phyloP scores from a whole-genome alignment of 1,284 basidiomycete genomes.

The Rhodotorula sp. region DNA sequence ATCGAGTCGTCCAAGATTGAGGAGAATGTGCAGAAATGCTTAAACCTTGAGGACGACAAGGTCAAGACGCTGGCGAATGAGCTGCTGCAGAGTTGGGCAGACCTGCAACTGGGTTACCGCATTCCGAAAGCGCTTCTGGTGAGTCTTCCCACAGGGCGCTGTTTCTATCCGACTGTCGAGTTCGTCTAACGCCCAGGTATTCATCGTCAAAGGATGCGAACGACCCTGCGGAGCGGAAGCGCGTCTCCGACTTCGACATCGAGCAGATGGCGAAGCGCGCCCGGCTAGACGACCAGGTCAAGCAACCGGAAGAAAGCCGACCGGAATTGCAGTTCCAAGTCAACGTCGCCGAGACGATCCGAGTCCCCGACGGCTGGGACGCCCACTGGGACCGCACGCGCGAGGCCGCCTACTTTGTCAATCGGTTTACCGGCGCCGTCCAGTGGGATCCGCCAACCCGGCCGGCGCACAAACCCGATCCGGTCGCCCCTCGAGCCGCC shows the following conservation, averaged over 20 bases:
- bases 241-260: constrained; percentile 20
- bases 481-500: constrained; percentile 7
- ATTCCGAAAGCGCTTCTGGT: constrained; percentile 63
- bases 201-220: constrained; percentile 12
- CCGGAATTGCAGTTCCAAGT: background rate
- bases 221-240: constrained; percentile 23
- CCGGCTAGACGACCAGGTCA: constrained; percentile 21
- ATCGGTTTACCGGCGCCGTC: constrained; percentile 15
- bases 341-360: constrained; percentile 1
- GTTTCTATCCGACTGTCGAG: no score
- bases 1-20: constrained; percentile 82
- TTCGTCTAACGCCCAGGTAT: background rate
- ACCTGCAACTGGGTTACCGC: constrained; percentile 71
- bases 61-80: constrained; percentile 61
- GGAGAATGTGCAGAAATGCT: constrained; percentile 61
- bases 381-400: constrained; percentile 6
- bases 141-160: background rate
- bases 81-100: constrained; percentile 71
- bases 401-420: constrained; percentile 28
- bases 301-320: background rate
- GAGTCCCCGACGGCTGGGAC: constrained; percentile 31
- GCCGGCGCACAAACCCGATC: background rate
- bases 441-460: constrained; percentile 30
- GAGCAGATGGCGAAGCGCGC: constrained; percentile 32
- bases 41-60: constrained; percentile 54